A percentile compares a stretch with the other conserved stretches of the same genome.
phyloP scores from a whole-genome alignment of 176 grass and related monocot genomes.

The Hsuehochloa calcarea region DNA sequence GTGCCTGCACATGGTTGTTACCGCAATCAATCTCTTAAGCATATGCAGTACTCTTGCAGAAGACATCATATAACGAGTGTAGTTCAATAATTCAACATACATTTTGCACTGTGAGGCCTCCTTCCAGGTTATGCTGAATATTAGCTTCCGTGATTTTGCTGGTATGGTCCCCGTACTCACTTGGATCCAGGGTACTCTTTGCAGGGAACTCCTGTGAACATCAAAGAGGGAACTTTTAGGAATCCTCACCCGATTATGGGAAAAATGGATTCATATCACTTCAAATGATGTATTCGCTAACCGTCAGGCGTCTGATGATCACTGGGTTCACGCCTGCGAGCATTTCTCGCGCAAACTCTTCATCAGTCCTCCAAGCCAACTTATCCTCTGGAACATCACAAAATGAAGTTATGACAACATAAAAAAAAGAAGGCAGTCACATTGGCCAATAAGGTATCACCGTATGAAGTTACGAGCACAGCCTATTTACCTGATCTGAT shows the following conservation, averaged over 20 bases:
- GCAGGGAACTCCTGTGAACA: slow-evolving; percentile 69
- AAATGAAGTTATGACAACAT: neutral
- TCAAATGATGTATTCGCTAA: slow-evolving; percentile 22
- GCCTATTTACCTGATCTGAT: slow-evolving; percentile 56
- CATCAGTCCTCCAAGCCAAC: slow-evolving; percentile 82
- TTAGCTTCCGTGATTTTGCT: slow-evolving; percentile 75
- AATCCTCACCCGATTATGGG: neutral
- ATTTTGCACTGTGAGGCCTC: slow-evolving; percentile 56
- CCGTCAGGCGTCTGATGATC: slow-evolving; percentile 62
- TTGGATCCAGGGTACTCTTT: slow-evolving; percentile 69
- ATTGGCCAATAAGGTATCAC: neutral
- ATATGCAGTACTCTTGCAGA: neutral
- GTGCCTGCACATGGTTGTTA: slow-evolving; percentile 53
- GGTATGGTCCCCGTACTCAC: slow-evolving; percentile 61
- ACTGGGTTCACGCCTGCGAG: slow-evolving; percentile 92
- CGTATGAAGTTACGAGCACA: neutral
- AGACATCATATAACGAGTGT: neutral
- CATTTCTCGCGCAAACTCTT: slow-evolving; percentile 88
- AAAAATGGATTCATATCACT: neutral
- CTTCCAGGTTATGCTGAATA: slow-evolving; percentile 67
- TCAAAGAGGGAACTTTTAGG: neutral
- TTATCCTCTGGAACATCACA: slow-evolving; percentile 41
- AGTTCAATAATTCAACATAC: slow-evolving; percentile 38
- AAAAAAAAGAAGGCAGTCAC: neutral
- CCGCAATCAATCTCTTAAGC: neutral